Evolutionary conservation across 2,329 filamentous ascomycete genomes (phyloP), one percentile per base, ranked within the genome.

Genomic region (Aspergillus tamarii): DNA sequence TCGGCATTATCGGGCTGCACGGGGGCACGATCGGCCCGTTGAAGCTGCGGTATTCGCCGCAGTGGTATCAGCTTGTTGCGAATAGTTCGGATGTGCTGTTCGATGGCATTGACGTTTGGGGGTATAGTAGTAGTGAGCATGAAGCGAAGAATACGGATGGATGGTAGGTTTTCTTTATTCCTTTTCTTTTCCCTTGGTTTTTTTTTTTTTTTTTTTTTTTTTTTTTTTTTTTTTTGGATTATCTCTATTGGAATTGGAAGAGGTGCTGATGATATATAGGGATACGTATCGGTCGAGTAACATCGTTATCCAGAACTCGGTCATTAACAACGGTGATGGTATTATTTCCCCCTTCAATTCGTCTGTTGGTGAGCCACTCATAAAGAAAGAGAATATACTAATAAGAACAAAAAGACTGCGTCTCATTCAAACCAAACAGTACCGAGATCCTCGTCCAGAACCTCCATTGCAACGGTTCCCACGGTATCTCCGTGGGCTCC

Each of bases 381-480:
- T 5, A 34, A 34, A 12, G 32, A 4, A 34, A 34, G 48, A 14
- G 14, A 2, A n/a, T 1, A 43, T 56, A 55, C 50, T 62, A 36
- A 58, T n/a, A 2, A 16, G 2, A 4, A 10, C 26, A 12, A n/a
- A 50, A 19, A 80, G 85, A 92, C 73, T 92, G 90, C 64, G 87
- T 92, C 14, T 88, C 88, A 0, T 91, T 92, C 83, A 92, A 92
- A 76, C 89, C 89, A 21, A 92, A 91, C 74, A 88, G 84, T 69
- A 91, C 88, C 50, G 84, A 90, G 66, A 85, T 91, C 9, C 75
- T 91, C 4, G 84, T 91, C 6, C 88, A 91, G 73, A 88, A 88
- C 65, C 78, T 92, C 4, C 78, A 81, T 64, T 92, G 89, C 77
- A 89, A 89, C 70, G 88, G 89, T 39, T 90, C 87, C 3, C 89